A percentile compares a stretch with the other conserved stretches of the same genome.
phyloP scores from a whole-genome alignment of 129 eudicot species.

The Flaveria linearis region DNA sequence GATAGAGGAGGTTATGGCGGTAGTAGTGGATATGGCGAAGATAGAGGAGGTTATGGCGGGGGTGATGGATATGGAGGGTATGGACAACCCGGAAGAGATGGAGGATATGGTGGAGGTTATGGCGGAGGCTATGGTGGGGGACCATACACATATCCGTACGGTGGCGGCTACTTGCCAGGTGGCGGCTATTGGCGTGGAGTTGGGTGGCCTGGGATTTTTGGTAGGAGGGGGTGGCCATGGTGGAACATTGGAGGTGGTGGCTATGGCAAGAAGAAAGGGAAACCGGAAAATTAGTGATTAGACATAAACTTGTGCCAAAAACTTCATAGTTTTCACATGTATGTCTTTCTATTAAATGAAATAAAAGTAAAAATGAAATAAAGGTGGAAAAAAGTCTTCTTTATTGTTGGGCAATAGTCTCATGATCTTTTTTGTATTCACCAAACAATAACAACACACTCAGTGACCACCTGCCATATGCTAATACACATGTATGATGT shows the following conservation, averaged over 20 bases:
- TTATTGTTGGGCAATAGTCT: neutral
- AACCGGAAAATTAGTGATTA: slow-evolving; percentile 1
- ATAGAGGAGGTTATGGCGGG: slow-evolving; percentile 2
- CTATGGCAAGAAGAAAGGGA: neutral
- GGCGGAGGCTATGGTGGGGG: neutral
- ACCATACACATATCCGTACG: neutral
- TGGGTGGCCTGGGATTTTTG: neutral
- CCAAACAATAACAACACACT: neutral
- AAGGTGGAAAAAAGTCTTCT: neutral
- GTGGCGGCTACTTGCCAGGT: neutral
- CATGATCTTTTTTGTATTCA: neutral
- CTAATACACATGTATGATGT: neutral
- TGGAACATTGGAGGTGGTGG: slow-evolving; percentile 4
- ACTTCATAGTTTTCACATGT: neutral
- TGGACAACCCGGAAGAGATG: slow-evolving; percentile 12
- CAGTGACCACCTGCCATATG: slow-evolving; percentile 12
- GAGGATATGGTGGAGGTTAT: neutral
- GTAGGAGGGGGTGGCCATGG: slow-evolving; percentile 14
- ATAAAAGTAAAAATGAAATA: neutral
- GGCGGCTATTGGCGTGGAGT: neutral
- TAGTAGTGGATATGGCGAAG: neutral
- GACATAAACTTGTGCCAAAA: neutral
- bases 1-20: neutral
- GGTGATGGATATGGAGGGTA: slow-evolving; percentile 3
- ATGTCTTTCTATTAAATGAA: neutral